phyloP scores from a whole-genome alignment of 176 grass and related monocot genomes.

The Echinochloa phyllopogon region DNA sequence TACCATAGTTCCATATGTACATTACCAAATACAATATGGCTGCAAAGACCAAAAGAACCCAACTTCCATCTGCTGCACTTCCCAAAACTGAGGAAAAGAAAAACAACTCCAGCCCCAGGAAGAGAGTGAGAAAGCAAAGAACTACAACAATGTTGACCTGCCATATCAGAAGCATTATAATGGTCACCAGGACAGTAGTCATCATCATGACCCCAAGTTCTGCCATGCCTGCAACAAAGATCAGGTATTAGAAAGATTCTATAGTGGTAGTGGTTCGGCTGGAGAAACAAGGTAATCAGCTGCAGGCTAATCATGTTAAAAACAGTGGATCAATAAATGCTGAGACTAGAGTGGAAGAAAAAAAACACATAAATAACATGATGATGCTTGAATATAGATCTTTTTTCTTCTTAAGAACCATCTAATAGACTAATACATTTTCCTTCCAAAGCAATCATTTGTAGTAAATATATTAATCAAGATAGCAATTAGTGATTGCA shows the following conservation, averaged over 20 bases:
- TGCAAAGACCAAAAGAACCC: conserved; percentile 88
- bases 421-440: background rate
- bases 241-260: conserved; percentile 46
- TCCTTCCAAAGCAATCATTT: background rate
- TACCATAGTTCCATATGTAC: conserved; percentile 99
- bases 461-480: conserved; percentile 1
- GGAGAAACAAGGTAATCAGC: conserved; percentile 19
- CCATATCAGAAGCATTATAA: conserved; percentile 99
- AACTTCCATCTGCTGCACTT: conserved; percentile 85
- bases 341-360: conserved; percentile 32
- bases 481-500: background rate
- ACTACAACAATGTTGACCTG: conserved; percentile 94
- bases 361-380: conserved; percentile 24
- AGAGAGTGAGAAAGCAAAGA: conserved; percentile 75
- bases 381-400: background rate
- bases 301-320: background rate
- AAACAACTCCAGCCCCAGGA: conserved; percentile 87
- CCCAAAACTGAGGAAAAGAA: conserved; percentile 94
- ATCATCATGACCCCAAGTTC: conserved; percentile 98
- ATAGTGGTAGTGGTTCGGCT: background rate
- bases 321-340: background rate
- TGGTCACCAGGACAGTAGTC: conserved; percentile 90
- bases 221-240: conserved; percentile 72
- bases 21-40: conserved; percentile 82
- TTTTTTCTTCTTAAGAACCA: conserved; percentile 21